A percentile compares a stretch with the other conserved stretches of the same genome.
Conservation (phyloP, 2,329 filamentous ascomycete genomes). For the Aspergillus piperis region DNA sequence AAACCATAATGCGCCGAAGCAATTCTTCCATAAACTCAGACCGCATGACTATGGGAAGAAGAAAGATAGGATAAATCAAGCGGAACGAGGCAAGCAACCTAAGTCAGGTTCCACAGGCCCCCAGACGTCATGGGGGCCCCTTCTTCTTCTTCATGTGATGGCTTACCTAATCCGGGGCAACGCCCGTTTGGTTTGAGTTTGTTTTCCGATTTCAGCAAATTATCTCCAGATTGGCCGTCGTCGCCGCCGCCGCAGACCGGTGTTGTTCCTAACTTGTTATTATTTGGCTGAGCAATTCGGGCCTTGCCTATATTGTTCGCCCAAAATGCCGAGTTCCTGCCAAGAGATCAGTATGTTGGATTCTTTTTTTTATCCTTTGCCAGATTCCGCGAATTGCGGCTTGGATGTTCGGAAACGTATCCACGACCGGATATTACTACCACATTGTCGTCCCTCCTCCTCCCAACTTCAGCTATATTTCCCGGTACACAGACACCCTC, state of each 20-base stretch:
- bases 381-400: not conserved
- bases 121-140: conserved; percentile 15
- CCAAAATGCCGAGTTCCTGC: conserved; percentile 88
- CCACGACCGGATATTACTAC: too few relatives aligned
- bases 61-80: not conserved
- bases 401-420: too few relatives aligned
- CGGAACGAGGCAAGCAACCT: not conserved
- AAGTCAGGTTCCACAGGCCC: not conserved
- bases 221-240: not conserved
- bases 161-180: conserved; percentile 37
- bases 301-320: not conserved
- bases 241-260: too few relatives aligned
- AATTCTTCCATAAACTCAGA: not conserved
- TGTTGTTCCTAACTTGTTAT: not conserved
- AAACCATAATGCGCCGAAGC: not conserved
- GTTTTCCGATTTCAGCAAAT: conserved; percentile 9
- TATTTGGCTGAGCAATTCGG: conserved; percentile 2
- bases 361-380: not conserved
- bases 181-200: conserved; percentile 12
- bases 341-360: conserved; percentile 82
- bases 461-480: not conserved
- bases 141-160: conserved; percentile 25
- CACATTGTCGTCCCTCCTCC: not conserved
- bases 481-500: not conserved
- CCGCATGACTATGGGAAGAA: not conserved